phyloP scores from a whole-genome alignment of 352 stramenopile genomes.

The Paralagenidium karlingii region DNA sequence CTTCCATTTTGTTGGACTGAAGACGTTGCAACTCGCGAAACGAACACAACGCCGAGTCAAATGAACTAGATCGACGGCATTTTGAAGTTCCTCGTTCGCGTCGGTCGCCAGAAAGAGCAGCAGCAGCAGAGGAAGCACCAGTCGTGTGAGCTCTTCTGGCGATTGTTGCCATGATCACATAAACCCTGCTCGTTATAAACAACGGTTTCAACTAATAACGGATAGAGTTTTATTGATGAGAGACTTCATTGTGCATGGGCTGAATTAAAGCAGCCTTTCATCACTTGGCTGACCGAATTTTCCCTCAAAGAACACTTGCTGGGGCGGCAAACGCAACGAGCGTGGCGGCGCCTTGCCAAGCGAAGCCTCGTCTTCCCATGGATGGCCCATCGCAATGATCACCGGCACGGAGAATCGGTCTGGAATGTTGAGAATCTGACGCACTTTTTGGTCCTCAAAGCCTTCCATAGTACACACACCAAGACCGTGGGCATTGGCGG shows the following conservation, averaged over 20 bases:
- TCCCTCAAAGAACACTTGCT: slow-evolving; percentile 75
- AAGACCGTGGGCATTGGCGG: slow-evolving; percentile 50
- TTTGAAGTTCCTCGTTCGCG: too few relatives aligned
- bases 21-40: slow-evolving; percentile 75
- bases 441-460: slow-evolving; percentile 51
- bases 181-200: too few relatives aligned
- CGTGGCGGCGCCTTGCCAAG: slow-evolving; percentile 15
- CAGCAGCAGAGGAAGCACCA: too few relatives aligned
- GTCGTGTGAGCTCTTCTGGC: too few relatives aligned
- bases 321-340: slow-evolving; percentile 36
- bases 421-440: slow-evolving; percentile 54
- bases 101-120: too few relatives aligned
- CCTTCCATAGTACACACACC: slow-evolving; percentile 71
- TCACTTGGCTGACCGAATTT: slow-evolving; percentile 49
- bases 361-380: slow-evolving; percentile 16
- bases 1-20: slow-evolving; percentile 73
- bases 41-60: too few relatives aligned
- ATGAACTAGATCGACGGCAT: too few relatives aligned
- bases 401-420: slow-evolving; percentile 69
- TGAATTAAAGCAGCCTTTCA: too few relatives aligned
- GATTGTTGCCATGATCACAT: too few relatives aligned
- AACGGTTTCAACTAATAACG: too few relatives aligned
- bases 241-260: too few relatives aligned
- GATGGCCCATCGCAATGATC: slow-evolving; percentile 54
- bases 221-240: too few relatives aligned